Conservation (phyloP, 169 alveolate species). For the Eimeria necatrix region DNA sequence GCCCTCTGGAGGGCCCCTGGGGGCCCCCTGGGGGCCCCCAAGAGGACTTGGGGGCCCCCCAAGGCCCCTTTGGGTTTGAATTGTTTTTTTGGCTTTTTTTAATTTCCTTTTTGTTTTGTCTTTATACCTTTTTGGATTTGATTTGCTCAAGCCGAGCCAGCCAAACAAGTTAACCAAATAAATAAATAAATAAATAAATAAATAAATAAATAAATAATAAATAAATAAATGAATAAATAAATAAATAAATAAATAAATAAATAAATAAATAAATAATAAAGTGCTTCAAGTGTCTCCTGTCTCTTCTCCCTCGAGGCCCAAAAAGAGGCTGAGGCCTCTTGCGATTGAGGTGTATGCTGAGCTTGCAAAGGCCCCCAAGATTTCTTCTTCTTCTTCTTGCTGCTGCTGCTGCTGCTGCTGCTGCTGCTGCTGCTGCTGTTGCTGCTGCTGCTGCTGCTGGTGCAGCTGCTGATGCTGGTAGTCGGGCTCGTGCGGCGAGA, state of each 20-base stretch:
- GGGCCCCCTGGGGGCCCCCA: too few relatives aligned
- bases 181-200: neutral
- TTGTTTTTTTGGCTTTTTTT: too few relatives aligned
- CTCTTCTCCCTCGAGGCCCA: neutral
- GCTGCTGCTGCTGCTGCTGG: neutral
- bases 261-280: neutral
- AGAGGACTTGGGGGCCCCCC: too few relatives aligned
- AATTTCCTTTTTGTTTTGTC: too few relatives aligned
- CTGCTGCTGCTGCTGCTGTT: neutral
- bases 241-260: neutral
- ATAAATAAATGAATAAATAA: too few relatives aligned
- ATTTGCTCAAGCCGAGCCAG: neutral
- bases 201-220: neutral
- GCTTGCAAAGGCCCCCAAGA: neutral
- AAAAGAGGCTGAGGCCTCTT: neutral
- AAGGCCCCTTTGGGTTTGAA: too few relatives aligned
- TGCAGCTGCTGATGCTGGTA: slow-evolving; percentile 14
- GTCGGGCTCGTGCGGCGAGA: too few relatives aligned
- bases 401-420: neutral
- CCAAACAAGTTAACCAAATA: neutral
- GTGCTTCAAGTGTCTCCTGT: neutral
- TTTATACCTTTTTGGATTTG: too few relatives aligned
- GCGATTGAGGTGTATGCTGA: neutral
- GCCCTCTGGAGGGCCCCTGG: too few relatives aligned
- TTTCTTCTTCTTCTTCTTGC: neutral